Evolutionary conservation across 164 flowering plant species (phyloP).

Genomic region (Vitis rupestris): DNA sequence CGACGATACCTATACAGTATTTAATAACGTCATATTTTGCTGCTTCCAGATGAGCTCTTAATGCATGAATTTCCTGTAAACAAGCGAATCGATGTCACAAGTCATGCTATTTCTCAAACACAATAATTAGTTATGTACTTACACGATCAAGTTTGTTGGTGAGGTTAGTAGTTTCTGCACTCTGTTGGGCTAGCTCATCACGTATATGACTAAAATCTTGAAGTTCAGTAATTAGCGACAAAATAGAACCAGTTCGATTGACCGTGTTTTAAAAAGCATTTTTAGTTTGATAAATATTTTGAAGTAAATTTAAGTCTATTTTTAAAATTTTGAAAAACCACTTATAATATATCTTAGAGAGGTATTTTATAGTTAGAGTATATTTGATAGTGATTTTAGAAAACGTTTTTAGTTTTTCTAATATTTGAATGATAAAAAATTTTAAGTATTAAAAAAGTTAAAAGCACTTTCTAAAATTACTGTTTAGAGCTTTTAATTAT

Average conservation of each 20-base stretch:
- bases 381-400: accelerated
- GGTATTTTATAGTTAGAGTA: accelerated
- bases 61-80: slow-evolving; percentile 59
- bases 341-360: no score
- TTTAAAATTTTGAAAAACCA: no score
- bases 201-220: slow-evolving; percentile 48
- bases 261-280: no score
- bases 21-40: slow-evolving; percentile 73
- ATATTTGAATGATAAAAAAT: no score
- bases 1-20: slow-evolving; percentile 69
- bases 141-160: slow-evolving; percentile 66
- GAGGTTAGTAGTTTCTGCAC: slow-evolving; percentile 52
- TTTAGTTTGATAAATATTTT: no score
- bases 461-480: no score
- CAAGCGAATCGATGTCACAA: neutral
- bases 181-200: slow-evolving; percentile 61
- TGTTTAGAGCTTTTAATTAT: accelerated
- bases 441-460: no score
- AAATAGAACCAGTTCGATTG: no score
- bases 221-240: neutral
- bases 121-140: slow-evolving; percentile 9
- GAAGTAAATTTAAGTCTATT: no score
- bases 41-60: slow-evolving; percentile 61
- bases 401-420: accelerated
- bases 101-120: neutral